Conservation (phyloP, 768 basidiomycete species). For the Tulasnella sp. region DNA sequence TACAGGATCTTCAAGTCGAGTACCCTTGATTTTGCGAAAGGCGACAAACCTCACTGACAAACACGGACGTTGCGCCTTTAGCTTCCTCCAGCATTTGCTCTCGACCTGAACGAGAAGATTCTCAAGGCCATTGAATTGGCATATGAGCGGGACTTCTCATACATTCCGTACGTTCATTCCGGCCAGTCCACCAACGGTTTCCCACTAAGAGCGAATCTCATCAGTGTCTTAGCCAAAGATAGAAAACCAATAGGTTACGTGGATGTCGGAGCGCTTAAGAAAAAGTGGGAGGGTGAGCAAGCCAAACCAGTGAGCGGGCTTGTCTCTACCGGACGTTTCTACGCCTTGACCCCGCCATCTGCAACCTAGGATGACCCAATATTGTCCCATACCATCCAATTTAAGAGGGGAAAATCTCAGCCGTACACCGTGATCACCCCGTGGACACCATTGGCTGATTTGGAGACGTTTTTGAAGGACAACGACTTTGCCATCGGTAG, state of each 20-base stretch:
- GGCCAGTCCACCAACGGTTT: constrained; percentile 14
- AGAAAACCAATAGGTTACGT: constrained; percentile 76
- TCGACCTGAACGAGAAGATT: constrained; percentile 60
- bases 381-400: constrained; percentile 56
- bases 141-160: constrained; percentile 89
- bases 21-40: neutral
- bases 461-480: constrained; percentile 64
- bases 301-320: constrained; percentile 54
- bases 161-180: constrained; percentile 58
- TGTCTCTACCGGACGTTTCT: neutral
- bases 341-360: neutral
- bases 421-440: constrained; percentile 78
- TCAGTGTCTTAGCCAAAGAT: constrained; percentile 60
- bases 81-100: constrained; percentile 70
- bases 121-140: constrained; percentile 72
- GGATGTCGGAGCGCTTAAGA: constrained; percentile 62
- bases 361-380: constrained; percentile 54
- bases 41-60: constrained; percentile 20
- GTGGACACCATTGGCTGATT: constrained; percentile 58
- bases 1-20: constrained; percentile 4
- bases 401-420: constrained; percentile 46
- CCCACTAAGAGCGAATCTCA: neutral
- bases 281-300: constrained; percentile 62
- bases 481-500: constrained; percentile 70
- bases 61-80: neutral